These are phyloP conservation scores for Phaeosphaeria sp. DNA, from an alignment of 2,329 filamentous ascomycete species.

Conservation along the genomic window DNA sequence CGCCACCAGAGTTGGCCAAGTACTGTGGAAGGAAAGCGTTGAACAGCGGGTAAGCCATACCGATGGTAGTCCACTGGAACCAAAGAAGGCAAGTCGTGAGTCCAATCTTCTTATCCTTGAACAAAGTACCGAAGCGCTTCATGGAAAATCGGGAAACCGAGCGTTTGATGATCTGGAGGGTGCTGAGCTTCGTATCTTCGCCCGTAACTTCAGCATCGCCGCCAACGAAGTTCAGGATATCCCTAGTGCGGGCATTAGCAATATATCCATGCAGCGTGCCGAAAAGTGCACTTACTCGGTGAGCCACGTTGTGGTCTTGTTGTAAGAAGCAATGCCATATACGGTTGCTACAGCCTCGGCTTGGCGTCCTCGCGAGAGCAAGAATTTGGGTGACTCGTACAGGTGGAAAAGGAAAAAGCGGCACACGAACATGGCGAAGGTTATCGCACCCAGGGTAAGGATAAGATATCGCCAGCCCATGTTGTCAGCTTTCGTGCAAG, in stretches of 20 bases:
- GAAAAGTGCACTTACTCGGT: slow-evolving; percentile 56
- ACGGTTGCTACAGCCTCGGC: slow-evolving; percentile 80
- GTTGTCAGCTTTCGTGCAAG: slow-evolving; percentile 62
- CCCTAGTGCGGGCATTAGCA: slow-evolving; percentile 30
- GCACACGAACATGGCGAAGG: slow-evolving; percentile 76
- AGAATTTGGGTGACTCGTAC: slow-evolving; percentile 84
- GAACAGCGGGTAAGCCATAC: slow-evolving; percentile 87
- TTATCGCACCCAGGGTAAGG: slow-evolving; percentile 72
- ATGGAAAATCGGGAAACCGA: slow-evolving; percentile 71
- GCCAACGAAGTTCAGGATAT: slow-evolving; percentile 63
- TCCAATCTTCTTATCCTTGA: slow-evolving; percentile 56
- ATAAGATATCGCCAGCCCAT: slow-evolving; percentile 79
- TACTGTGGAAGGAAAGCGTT: slow-evolving; percentile 92
- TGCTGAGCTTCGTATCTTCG: slow-evolving; percentile 49
- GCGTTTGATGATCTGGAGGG: slow-evolving; percentile 60
- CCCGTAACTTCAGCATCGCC: slow-evolving; percentile 53
- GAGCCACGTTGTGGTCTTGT: slow-evolving; percentile 60
- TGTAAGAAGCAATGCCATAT: slow-evolving; percentile 77
- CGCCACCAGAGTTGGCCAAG: slow-evolving; percentile 64
- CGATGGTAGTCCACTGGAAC: slow-evolving; percentile 83
- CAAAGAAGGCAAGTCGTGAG: slow-evolving; percentile 64
- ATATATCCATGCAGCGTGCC: too few species aligned
- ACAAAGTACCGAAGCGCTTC: slow-evolving; percentile 70
- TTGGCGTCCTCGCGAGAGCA: slow-evolving; percentile 78
- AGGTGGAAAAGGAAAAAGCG: slow-evolving; percentile 83